Evolutionary conservation across 1,284 basidiomycete genomes (phyloP).

Genomic region (Xerocomus nothofagi): DNA sequence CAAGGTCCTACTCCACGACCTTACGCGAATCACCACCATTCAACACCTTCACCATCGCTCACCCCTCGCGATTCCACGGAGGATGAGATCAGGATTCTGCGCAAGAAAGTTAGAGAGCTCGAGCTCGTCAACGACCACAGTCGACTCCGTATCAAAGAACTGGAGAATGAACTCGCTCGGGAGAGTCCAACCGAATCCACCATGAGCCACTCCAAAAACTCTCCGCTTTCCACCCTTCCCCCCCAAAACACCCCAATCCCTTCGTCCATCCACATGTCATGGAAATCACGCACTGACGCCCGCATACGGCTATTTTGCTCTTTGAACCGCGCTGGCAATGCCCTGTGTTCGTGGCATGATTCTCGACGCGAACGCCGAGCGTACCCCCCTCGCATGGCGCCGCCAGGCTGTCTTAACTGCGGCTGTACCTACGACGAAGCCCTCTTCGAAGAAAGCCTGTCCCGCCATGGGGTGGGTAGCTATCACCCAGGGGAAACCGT

Average conservation of each 20-base stretch:
- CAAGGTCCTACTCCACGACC: constrained; percentile 28
- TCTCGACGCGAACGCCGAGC: constrained; percentile 75
- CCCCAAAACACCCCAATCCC: constrained; percentile 41
- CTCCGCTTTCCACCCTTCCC: constrained; percentile 11
- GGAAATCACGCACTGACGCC: constrained; percentile 68
- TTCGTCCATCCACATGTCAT: constrained; percentile 49
- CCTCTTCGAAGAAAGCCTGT: constrained; percentile 78
- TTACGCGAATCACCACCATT: constrained; percentile 21
- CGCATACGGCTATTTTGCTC: constrained; percentile 73
- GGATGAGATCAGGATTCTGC: constrained; percentile 42
- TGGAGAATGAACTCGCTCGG: constrained; percentile 45
- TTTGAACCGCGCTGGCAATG: constrained; percentile 79
- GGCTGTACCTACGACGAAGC: constrained; percentile 80
- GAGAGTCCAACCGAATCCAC: constrained; percentile 30
- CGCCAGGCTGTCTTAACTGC: constrained; percentile 73
- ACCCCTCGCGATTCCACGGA: constrained; percentile 30
- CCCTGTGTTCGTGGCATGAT: constrained; percentile 85
- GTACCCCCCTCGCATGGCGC: constrained; percentile 78
- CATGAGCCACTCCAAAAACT: constrained; percentile 22
- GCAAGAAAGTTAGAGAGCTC: constrained; percentile 43
- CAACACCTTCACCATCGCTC: constrained; percentile 29
- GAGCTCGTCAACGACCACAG: constrained; percentile 48
- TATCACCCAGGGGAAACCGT: constrained; percentile 81
- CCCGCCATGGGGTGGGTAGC: constrained; percentile 74
- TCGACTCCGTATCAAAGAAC: constrained; percentile 45